These are phyloP conservation scores for Lactifluus hygrophoroides DNA, from an alignment of 768 basidiomycete species.

Conservation along the genomic window DNA sequence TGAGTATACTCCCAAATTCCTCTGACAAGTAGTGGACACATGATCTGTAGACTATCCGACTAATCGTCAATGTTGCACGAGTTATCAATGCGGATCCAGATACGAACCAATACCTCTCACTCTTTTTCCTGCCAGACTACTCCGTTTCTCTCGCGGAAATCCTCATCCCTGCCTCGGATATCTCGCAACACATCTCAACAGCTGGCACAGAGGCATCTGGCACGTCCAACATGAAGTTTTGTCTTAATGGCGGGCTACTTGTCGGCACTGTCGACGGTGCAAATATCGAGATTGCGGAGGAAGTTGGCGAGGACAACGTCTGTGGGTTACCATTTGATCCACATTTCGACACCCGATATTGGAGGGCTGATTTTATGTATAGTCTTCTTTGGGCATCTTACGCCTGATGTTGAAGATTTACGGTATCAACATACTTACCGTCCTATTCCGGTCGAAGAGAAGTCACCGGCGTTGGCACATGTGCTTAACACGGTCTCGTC, in stretches of 20 bases:
- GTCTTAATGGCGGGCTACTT: conserved; percentile 82
- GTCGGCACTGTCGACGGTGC: conserved; percentile 90
- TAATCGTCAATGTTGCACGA: conserved; percentile 85
- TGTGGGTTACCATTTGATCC: conserved; percentile 45
- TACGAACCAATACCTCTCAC: conserved; percentile 73
- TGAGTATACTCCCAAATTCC: conserved; percentile 24
- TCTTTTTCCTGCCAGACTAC: conserved; percentile 97
- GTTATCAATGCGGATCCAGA: conserved; percentile 80
- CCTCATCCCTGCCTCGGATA: conserved; percentile 86
- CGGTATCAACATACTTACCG: conserved; percentile 83
- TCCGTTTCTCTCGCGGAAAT: conserved; percentile 77
- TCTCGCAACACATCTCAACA: conserved; percentile 94
- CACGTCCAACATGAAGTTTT: conserved; percentile 85
- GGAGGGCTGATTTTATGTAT: neutral
- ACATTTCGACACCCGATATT: neutral
- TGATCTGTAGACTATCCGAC: conserved; percentile 64
- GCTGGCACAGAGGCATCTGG: conserved; percentile 89
- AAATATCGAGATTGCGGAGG: conserved; percentile 94
- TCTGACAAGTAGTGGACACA: neutral
- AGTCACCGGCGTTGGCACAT: conserved; percentile 71
- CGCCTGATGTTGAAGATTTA: conserved; percentile 79
- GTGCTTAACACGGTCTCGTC: conserved; percentile 69
- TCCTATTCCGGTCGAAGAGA: conserved; percentile 69
- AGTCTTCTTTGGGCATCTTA: conserved; percentile 90
- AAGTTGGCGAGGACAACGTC: conserved; percentile 87